These are phyloP conservation scores for Tolypocladium guangdongense DNA, from an alignment of 2,329 filamentous ascomycete genomes.

Conservation along the genomic window DNA sequence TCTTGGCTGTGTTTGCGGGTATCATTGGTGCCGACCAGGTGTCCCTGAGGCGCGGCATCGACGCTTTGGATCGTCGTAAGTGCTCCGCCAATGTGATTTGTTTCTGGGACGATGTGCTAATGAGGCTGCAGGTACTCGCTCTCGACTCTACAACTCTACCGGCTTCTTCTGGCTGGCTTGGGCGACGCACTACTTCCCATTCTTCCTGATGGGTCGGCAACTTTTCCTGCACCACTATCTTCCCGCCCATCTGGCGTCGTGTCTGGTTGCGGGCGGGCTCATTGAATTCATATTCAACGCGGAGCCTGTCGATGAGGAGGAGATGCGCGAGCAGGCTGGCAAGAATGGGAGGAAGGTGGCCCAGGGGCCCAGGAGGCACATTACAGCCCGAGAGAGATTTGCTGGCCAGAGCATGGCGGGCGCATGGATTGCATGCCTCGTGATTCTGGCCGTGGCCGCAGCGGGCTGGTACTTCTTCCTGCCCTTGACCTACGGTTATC, in stretches of 20 bases:
- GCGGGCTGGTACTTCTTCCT: conserved; percentile 89
- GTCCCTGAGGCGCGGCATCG: conserved; percentile 82
- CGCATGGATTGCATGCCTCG: conserved; percentile 67
- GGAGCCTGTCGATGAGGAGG: conserved; percentile 56
- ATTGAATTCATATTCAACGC: conserved; percentile 95
- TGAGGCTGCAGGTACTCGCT: conserved; percentile 59
- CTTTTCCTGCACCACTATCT: conserved; percentile 98
- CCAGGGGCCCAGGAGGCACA: conserved; percentile 41
- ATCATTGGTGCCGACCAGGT: conserved; percentile 90
- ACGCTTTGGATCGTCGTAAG: conserved; percentile 88
- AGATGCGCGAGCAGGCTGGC: conserved; percentile 12
- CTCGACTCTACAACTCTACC: conserved; percentile 93
- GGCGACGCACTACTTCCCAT: conserved; percentile 95
- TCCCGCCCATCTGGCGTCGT: conserved; percentile 84
- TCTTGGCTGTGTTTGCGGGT: conserved; percentile 86
- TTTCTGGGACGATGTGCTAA: conserved; percentile 15
- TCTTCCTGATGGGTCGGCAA: conserved; percentile 96
- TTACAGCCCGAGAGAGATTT: conserved; percentile 74
- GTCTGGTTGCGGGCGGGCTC: conserved; percentile 79
- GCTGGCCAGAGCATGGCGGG: conserved; percentile 65
- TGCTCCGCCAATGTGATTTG: conserved; percentile 13
- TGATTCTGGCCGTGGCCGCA: conserved; percentile 57
- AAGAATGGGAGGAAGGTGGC: conserved; percentile 32
- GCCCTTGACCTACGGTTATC: conserved; percentile 89
- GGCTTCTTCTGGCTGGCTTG: conserved; percentile 98